Conservation (phyloP, 805 yeast species). For the Yamadazyma philogaea region DNA sequence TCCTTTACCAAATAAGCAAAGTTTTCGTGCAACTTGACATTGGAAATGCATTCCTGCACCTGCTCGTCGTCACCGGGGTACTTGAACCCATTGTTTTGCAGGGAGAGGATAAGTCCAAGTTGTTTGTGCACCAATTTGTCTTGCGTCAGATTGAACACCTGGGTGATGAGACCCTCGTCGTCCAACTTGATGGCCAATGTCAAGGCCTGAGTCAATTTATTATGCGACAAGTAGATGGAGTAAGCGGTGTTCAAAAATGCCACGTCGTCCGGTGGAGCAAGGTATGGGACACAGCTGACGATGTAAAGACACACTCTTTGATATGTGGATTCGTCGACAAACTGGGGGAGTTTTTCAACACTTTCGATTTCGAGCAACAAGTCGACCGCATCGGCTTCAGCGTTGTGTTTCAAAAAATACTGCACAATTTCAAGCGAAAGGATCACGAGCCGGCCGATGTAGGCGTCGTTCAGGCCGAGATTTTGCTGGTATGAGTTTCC, state of each 20-base stretch:
- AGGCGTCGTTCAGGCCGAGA: conserved; percentile 33
- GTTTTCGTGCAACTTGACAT: conserved; percentile 73
- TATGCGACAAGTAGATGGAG: conserved; percentile 74
- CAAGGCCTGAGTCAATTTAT: conserved; percentile 84
- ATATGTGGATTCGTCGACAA: conserved; percentile 79
- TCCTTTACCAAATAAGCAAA: conserved; percentile 74
- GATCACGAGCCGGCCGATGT: conserved; percentile 47
- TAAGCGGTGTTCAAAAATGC: conserved; percentile 86
- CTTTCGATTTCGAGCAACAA: conserved; percentile 84
- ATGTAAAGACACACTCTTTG: conserved; percentile 90
- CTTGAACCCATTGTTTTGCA: conserved; percentile 78
- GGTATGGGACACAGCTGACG: conserved; percentile 93
- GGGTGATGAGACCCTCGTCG: conserved; percentile 69
- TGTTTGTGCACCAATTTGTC: conserved; percentile 81
- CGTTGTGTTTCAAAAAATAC: conserved; percentile 87
- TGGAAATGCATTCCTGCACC: conserved; percentile 82
- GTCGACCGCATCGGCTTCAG: conserved; percentile 98
- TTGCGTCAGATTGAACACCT: conserved; percentile 77
- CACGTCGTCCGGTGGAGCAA: conserved; percentile 92
- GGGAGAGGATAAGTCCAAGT: conserved; percentile 82
- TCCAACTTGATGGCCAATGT: conserved; percentile 86
- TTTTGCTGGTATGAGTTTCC: conserved; percentile 76
- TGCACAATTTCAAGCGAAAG: conserved; percentile 81
- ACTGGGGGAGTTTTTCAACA: conserved; percentile 76
- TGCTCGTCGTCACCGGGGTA: conserved; percentile 57